Evolutionary conservation across 495 filamentous ascomycete genomes (phyloP), one percentile per base, ranked within the genome.

Genomic region (Penicillium salamii): DNA sequence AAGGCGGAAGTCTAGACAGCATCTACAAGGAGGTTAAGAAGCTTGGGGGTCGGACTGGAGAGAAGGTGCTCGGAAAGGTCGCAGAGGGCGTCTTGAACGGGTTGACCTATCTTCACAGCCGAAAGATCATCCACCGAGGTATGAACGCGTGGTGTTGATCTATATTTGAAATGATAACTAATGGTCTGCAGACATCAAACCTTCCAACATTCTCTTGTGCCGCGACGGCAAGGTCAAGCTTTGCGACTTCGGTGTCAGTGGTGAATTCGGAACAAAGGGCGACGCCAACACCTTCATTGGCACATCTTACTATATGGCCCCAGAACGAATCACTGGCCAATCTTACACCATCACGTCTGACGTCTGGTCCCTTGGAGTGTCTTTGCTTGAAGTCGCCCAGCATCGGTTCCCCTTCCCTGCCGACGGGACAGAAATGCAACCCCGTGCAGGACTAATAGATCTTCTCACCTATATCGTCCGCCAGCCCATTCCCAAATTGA

Each of bases 271-370:
- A 53, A 97, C 93, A 44, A 97, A 97, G 66, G 93, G 93, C 24
- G 95, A 97, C 63, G 93, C 93, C 52, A 97, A 97, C 69, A 98
- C 93, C 4, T 98, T 97, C 63, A 98, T 98, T 63, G 93, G 93
- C 19, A 98, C 93, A 28, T 95, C 89, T 15, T 97, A 97, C 68
- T 98, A 98, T 74, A 98, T 98, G 93, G 95, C 93, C 4, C 93
- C 93, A 0, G 93, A 98, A 67, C 86, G 93, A 37, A 98, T 98
- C 68, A 96, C 91, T 2, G 93, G 93, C 41, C 89, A 97, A 72
- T 89, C 85, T 13, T 98, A 98, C 68, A 98, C 95, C 45, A 98
- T 98, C 69, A 98, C 91, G 1, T 95, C 89, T 2, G 93, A 98
- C 59, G 93, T 98, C 45, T 98, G 93, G 93, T 95, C 90, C 12